Evolutionary conservation across 768 basidiomycete genomes (phyloP), one percentile per base, ranked within the genome.

Genomic region (Serendipita sp.): DNA sequence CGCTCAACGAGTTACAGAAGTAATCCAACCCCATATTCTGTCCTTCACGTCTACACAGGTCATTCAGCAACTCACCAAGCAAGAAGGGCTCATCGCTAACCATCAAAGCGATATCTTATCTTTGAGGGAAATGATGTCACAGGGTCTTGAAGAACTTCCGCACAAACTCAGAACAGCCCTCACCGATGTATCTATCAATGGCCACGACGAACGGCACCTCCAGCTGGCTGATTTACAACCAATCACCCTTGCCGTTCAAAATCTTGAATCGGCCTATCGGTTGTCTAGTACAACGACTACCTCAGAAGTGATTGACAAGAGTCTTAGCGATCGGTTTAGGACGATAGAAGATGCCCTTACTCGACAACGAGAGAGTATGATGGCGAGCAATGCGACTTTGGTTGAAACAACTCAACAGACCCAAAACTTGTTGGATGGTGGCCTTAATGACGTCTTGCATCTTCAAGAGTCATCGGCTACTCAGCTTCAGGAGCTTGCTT

Each of bases 1-100:
- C 30, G 64, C 65, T 5, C 51, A 44, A 28, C 45, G 45, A 35
- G 46, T 64, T 54, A 10, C 41, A 24, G 63, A 64, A 45, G 63
- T 24, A 11, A n/a, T 64, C 24, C 7, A 64, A 46, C 28, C 34
- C n/a, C 58, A 35, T 10, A 10, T 32, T 62, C 18, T 28, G 10
- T 18, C 58, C 18, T 24, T 28, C 7, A 41, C 48, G 48, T 32
- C 18, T 8, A 32, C n/a, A 32, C 8, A 51, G n/a, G 35, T 35
- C 16, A n/a, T 32, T n/a, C 16, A 34, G 8, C 28, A 28, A 8
- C 30, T 32, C 3, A 11, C 28, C 37, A 32, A 10, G n/a, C 28
- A 37, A 8, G 4, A n/a, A 8, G 28, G 35, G 28, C 18, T 18
- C 16, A 34, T 24, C 18, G 10, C 5, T 18, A n/a, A 24, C 48